Base-by-base conservation (phyloP, 805 yeast genomes). In the Yarrowia sp. region DNA sequence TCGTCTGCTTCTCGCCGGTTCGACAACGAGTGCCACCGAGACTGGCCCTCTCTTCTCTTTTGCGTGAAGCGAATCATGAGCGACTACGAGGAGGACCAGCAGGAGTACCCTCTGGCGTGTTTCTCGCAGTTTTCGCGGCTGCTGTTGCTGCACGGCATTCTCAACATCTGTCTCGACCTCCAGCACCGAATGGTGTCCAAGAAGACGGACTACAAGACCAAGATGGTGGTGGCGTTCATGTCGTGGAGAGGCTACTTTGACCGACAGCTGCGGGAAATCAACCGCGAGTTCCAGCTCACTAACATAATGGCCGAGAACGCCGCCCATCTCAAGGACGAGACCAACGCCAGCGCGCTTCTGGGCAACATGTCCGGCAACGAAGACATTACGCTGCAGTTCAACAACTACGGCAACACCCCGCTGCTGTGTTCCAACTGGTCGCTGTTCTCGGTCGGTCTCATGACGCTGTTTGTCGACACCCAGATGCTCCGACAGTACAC, bases 231-330 rank as follows among this genome's bases (percentile, higher is more conserved):
- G 7, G 79, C 80, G 1, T 74, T 78, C 46, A 70, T 71, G 53
- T 74, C 74, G 55, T 80, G 83, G 82, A 73, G 76, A 65, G 75
- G 74, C 12, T 78, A 79, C 69, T 78, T 78, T 69, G 81, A 80
- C 67, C 69, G 71, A 20, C 82, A 79, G 66, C 73, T 79, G 24
- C 60, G 71, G 49, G 68, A 71, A 33, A 65, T 56, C 44, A 58
- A 58, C 50, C 50, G 42, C 13, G 69, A 39, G 50, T 70, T 38
- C 69, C 70, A 36, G 67, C 64, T 36, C 38, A 66, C 42, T 14
- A 67, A 40, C 49, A 55, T 36, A 14, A 66, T 38, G 68, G 56
- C 44, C 17, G 66, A 50, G 19, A 60, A 61, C 20, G 55, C 65
- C 1, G 66, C 69, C 2, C 34, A 38, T 15, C 60, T 49, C 30